Evolutionary conservation across 192 early-diverging fungal species (phyloP).

Genomic region (Linderina pennispora): DNA sequence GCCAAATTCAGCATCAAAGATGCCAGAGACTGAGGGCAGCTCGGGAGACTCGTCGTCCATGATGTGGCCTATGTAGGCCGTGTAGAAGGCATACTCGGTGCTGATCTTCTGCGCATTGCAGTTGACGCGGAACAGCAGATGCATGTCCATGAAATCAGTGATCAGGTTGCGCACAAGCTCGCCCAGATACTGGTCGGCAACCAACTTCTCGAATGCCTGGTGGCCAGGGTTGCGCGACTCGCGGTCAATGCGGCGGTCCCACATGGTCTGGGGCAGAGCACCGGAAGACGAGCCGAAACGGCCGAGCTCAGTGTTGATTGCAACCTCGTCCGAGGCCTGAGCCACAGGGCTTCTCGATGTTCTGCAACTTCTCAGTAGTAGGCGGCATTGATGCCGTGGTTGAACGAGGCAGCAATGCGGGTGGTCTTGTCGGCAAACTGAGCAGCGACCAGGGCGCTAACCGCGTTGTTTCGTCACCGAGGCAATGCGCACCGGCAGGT

Average conservation of each 20-base stretch:
- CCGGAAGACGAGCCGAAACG: conserved; percentile 62
- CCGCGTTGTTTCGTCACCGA: conserved; percentile 94
- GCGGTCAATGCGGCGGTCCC: conserved; percentile 76
- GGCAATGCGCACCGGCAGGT: conserved; percentile 69
- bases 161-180: conserved; percentile 78
- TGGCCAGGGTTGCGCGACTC: conserved; percentile 65
- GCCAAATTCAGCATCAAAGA: conserved; percentile 67
- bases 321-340: conserved; percentile 54
- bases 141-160: conserved; percentile 73
- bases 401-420: conserved; percentile 75
- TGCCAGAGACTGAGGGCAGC: conserved; percentile 51
- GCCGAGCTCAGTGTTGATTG: conserved; percentile 94
- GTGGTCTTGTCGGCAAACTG: conserved; percentile 70
- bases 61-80: conserved; percentile 65
- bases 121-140: conserved; percentile 60
- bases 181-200: conserved; percentile 89
- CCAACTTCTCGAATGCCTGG: conserved; percentile 86
- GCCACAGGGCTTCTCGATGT: conserved; percentile 53
- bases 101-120: conserved; percentile 49
- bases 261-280: conserved; percentile 72
- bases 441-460: conserved; percentile 81
- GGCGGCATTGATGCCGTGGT: conserved; percentile 89
- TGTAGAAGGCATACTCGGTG: conserved; percentile 64
- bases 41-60: conserved; percentile 58
- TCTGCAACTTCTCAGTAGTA: conserved; percentile 76